Conservation (phyloP, 192 early-diverging fungal species). For the Backusella tuberculispora region DNA sequence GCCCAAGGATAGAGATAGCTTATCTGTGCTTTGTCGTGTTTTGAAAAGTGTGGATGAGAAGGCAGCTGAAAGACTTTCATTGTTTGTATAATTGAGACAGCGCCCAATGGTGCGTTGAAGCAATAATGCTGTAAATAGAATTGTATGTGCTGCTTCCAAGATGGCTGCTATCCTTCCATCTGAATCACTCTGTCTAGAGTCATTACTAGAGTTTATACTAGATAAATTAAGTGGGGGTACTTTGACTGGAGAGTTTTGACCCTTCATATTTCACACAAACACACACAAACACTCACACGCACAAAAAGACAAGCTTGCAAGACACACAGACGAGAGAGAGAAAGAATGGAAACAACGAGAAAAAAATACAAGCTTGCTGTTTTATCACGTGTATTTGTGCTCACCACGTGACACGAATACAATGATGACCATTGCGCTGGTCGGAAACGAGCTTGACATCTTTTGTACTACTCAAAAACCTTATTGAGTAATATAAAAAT, state of each 20-base stretch:
- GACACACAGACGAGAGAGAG: too few species aligned
- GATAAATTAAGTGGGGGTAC: slow-evolving; percentile 21
- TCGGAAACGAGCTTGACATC: too few species aligned
- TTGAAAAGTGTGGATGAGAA: slow-evolving; percentile 21
- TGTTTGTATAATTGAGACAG: slow-evolving; percentile 21
- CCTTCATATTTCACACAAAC: slow-evolving; percentile 11
- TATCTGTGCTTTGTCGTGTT: slow-evolving; percentile 1
- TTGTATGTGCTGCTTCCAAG: slow-evolving; percentile 28
- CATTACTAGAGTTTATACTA: slow-evolving; percentile 1
- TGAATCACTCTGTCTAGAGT: neutral
- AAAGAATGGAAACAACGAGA: too few species aligned
- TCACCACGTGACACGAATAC: too few species aligned
- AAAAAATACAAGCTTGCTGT: too few species aligned
- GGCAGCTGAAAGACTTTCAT: slow-evolving; percentile 22
- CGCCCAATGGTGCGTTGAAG: slow-evolving; percentile 18
- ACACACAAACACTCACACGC: neutral
- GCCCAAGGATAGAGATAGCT: slow-evolving; percentile 9
- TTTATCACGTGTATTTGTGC: too few species aligned
- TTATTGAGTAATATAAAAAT: too few species aligned
- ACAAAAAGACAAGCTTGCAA: neutral
- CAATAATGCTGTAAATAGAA: slow-evolving; percentile 20
- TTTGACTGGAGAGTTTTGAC: neutral
- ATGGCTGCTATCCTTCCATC: neutral
- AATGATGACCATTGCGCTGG: too few species aligned
- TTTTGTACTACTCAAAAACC: too few species aligned